Evolutionary conservation across 768 basidiomycete species (phyloP), one percentile per base, ranked within the genome.

Genomic region (Lentinula edodes): DNA sequence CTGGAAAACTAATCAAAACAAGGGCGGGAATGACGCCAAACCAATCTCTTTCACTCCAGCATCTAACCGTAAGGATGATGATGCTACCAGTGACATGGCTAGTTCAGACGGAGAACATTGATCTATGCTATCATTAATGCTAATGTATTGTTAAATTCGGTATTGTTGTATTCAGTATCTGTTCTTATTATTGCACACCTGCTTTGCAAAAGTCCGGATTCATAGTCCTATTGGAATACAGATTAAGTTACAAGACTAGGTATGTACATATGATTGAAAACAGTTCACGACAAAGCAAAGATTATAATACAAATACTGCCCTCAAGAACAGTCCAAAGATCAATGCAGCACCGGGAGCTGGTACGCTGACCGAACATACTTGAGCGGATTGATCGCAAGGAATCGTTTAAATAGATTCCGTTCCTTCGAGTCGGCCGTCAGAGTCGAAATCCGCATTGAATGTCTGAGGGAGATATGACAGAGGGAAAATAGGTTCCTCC

Each of bases 1-100:
- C 0, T 98, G 95, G 95, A 89, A 88, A 67, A 79, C 75, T 59
- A 68, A 83, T 1, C 80, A 84, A 58, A 78, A 74, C 4, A 78
- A 77, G 66, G 65, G 62, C 52, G 74, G 70, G 35, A 72, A 66
- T 48, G 74, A 72, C 48, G 73, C 70, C 5, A 66, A 69, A 34
- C 64, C 75, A 58, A 77, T 79, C 23, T 69, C 81, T 64, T 78
- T 83, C 12, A 60, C 70, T 20, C 43, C 52, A 16, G 20, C 35
- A 28, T 39, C 38, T 13, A 61, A 48, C 2, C 61, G 65, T 10
- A 69, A 72, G 28, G 75, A 75, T 23, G 76, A 76, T 0, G 79
- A 77, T 46, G 74, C 67, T 10, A 68, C 66, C 23, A 81, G 82
- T 61, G 84, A 84, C 70, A 82, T 82, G 5, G 81, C 81, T 34